Percentiles rank a stretch among this genome's conserved stretches.
phyloP scores from a whole-genome alignment of 371 early-diverging fungal species.

The Mortierella sp. region DNA sequence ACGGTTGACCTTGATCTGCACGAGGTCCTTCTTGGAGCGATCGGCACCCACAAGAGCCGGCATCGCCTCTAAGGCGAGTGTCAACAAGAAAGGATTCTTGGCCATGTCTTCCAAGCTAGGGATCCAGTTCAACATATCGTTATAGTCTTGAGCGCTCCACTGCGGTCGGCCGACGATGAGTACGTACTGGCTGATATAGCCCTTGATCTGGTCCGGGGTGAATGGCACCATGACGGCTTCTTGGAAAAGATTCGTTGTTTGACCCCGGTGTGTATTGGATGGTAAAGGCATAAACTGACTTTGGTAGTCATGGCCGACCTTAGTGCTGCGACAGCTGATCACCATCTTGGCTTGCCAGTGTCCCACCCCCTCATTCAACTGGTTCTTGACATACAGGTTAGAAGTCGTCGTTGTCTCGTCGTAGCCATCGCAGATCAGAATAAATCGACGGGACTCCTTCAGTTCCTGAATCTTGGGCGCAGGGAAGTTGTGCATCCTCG shows the following conservation, averaged over 20 bases:
- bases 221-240: constrained; percentile 19
- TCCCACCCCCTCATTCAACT: not conserved
- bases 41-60: not conserved
- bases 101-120: constrained; percentile 16
- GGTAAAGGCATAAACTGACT: constrained; percentile 1
- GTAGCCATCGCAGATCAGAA: constrained; percentile 26
- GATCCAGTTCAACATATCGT: not conserved
- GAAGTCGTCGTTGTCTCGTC: not conserved
- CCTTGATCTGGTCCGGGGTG: constrained; percentile 9
- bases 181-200: constrained; percentile 9
- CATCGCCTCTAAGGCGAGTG: not conserved
- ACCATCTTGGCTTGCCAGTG: not conserved
- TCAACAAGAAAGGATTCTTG: constrained; percentile 20
- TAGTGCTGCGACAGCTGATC: constrained; percentile 16
- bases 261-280: not conserved
- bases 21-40: not conserved
- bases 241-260: not conserved
- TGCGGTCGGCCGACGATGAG: not conserved
- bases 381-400: constrained; percentile 3
- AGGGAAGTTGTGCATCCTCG: not conserved
- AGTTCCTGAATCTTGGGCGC: constrained; percentile 3
- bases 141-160: constrained; percentile 13
- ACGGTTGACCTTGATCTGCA: not conserved
- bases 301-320: not conserved
- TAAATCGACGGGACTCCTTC: constrained; percentile 8